A percentile compares a stretch with the other conserved stretches of the same genome.
Conservation (phyloP, 2,329 filamentous ascomycete genomes). For the Chaetomiaceae sp. region DNA sequence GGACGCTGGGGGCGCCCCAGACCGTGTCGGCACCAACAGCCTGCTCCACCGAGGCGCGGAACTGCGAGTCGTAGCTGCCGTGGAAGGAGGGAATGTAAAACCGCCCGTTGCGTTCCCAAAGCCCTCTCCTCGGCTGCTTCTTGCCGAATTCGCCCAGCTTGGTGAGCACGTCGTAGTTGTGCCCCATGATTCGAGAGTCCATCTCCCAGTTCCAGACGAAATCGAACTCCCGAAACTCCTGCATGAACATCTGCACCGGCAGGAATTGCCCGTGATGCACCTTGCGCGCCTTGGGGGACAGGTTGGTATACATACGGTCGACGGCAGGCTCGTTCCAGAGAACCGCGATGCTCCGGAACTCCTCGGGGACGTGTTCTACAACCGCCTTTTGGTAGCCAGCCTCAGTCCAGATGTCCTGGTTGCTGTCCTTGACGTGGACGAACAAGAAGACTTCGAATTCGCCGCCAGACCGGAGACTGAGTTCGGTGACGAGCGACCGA, state of each 20-base stretch:
- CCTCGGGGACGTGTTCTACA: constrained; percentile 33
- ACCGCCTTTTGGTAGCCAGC: constrained; percentile 57
- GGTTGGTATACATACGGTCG: constrained; percentile 68
- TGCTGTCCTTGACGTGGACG: constrained; percentile 64
- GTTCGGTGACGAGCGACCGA: constrained; percentile 72
- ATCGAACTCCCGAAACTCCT: constrained; percentile 73
- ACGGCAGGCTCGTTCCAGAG: constrained; percentile 74
- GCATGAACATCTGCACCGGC: constrained; percentile 69
- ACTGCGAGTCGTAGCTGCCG: constrained; percentile 62
- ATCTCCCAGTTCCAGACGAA: constrained; percentile 88
- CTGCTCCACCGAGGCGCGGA: constrained; percentile 58
- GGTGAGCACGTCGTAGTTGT: constrained; percentile 74
- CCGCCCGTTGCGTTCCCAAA: constrained; percentile 69
- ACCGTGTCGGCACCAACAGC: constrained; percentile 49
- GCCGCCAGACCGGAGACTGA: constrained; percentile 69
- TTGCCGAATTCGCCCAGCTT: constrained; percentile 59
- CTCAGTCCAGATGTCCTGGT: constrained; percentile 53
- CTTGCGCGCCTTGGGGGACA: constrained; percentile 52
- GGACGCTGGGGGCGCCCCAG: constrained; percentile 61
- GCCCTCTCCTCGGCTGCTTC: constrained; percentile 63
- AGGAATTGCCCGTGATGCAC: constrained; percentile 64
- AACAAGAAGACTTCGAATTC: constrained; percentile 78
- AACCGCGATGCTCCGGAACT: constrained; percentile 62
- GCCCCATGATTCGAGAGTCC: constrained; percentile 72
- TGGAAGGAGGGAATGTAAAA: constrained; percentile 68